Base-by-base conservation (phyloP, 495 filamentous ascomycete species). In the Hypoxylon cercidicola region DNA sequence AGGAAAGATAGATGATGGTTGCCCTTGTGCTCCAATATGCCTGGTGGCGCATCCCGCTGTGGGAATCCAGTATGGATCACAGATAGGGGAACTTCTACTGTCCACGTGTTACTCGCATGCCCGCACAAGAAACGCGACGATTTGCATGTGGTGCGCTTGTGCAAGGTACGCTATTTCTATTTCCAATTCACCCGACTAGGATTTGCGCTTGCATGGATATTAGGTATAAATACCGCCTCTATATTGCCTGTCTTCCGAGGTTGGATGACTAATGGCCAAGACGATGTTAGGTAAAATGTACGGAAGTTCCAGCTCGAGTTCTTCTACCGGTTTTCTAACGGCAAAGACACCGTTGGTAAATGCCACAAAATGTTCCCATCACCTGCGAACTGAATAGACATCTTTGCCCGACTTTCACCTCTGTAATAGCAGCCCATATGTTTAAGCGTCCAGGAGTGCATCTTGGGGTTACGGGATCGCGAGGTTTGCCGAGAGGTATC, bases 401-500 rank as follows among this genome's bases (percentile, higher is more conserved):
- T 18, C 48, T 21, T 41, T 18, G n/a, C 12, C 16, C 34, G 8
- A 40, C 21, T 15, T 51, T 21, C 12, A 62, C 20, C 2, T 44
- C 43, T 30, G 18, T 37, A 56, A 45, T 19, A 37, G 8, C 40
- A 43, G 2, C 9, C 11, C 16, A 7, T 18, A n/a, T 18, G 16
- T 13, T 59, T 21, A 53, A 34, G n/a, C 34, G 61, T 48, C 53
- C 47, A 52, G 43, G 30, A 57, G 43, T 51, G 5, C 21, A n/a
- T 12, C 45, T 9, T 43, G 56, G 59, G 56, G 56, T n/a, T 53
- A 16, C 2, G 23, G n/a, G 5, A 55, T 47, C 40, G 52, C 56
- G 56, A 52, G 64, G 52, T 57, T 48, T 18, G 51, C 55, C 39
- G 56, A 34, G 25, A 23, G 47, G 51, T 48, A 34, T n/a, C 6